These are phyloP conservation scores for Solanum virginianum DNA, from an alignment of 257 asterid genomes.

Conservation along the genomic window DNA sequence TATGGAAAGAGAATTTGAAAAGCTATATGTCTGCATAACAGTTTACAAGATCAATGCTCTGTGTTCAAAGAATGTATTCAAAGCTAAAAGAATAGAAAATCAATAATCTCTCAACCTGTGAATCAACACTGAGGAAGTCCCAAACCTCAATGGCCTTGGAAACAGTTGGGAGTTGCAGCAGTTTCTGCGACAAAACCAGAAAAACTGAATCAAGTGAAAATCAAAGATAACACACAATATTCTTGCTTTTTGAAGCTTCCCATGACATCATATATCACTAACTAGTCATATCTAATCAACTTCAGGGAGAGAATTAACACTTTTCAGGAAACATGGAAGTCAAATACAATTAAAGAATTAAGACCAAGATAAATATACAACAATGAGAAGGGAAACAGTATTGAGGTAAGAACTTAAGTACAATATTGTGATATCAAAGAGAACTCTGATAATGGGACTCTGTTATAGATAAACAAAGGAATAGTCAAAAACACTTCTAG, in stretches of 20 bases:
- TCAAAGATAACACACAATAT: not conserved
- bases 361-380: not conserved
- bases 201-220: not conserved
- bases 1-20: slow-evolving; percentile 75
- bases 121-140: slow-evolving; percentile 98
- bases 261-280: not conserved
- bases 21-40: slow-evolving; percentile 68
- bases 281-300: not conserved
- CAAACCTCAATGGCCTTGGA: slow-evolving; percentile 91
- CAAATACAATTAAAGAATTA: not conserved
- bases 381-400: not conserved
- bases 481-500: not conserved
- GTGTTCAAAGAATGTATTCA: slow-evolving; percentile 4
- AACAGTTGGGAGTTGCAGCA: slow-evolving; percentile 79
- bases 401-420: not conserved
- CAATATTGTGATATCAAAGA: not conserved
- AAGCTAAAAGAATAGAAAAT: not conserved
- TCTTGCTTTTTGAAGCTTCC: not conserved
- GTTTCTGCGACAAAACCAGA: slow-evolving; percentile 42
- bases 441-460: not conserved
- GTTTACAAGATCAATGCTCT: slow-evolving; percentile 3
- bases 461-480: not conserved
- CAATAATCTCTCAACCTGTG: slow-evolving; percentile 56
- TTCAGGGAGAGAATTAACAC: not conserved
- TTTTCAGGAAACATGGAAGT: not conserved